Percentiles rank a stretch among this genome's conserved stretches.
These are phyloP conservation scores for Globisporangium paroecandrum DNA, from an alignment of 352 stramenopile genomes.

Conservation along the genomic window DNA sequence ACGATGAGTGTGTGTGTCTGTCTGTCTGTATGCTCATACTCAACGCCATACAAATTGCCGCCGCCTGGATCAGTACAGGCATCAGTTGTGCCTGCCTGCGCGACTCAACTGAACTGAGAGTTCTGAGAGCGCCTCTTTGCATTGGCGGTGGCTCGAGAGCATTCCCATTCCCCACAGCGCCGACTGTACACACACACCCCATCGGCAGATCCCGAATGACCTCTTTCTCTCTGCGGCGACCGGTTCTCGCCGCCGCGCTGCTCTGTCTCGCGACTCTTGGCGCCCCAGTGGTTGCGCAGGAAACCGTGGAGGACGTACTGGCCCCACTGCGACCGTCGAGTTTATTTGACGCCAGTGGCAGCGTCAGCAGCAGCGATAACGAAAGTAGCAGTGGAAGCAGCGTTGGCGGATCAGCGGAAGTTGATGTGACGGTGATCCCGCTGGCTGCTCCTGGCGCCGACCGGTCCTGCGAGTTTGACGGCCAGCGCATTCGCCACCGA, in stretches of 20 bases:
- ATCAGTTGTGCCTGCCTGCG: background rate
- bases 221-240: background rate
- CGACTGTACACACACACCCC: background rate
- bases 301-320: conserved; percentile 4
- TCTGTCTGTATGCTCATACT: background rate
- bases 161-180: conserved; percentile 5
- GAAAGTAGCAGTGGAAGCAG: conserved; percentile 5
- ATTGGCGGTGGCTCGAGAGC: background rate
- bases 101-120: background rate
- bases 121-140: background rate
- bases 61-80: background rate
- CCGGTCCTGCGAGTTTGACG: conserved; percentile 38
- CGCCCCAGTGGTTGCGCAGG: background rate
- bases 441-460: background rate
- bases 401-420: background rate
- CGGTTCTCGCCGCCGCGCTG: background rate
- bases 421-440: background rate
- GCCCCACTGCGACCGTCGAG: background rate
- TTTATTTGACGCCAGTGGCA: background rate
- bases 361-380: background rate
- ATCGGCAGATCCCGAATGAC: conserved; percentile 5
- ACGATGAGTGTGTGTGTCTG: background rate
- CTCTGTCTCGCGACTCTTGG: conserved; percentile 4
- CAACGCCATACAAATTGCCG: background rate
- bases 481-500: conserved; percentile 37